Evolutionary conservation across 139 green algal species (phyloP).

Genomic region (Tetradesmus obliquus): DNA sequence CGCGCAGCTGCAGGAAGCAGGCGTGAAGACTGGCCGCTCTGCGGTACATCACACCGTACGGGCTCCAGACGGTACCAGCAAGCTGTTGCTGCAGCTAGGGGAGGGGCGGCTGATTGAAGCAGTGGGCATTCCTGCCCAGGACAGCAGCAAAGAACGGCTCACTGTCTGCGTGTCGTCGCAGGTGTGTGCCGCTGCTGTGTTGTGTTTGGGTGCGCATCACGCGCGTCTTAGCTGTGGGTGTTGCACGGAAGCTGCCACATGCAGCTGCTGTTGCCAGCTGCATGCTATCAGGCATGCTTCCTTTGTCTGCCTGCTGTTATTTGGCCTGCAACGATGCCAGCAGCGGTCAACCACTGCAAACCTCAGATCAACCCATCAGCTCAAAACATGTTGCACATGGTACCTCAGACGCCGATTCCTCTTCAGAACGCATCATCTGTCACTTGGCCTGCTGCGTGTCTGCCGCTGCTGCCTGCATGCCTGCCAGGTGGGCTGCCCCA

Average conservation of each 20-base stretch:
- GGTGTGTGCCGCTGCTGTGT: slow-evolving; percentile 56
- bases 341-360: too few relatives aligned
- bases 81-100: slow-evolving; percentile 93
- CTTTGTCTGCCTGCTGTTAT: too few relatives aligned
- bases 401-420: too few relatives aligned
- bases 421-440: neutral
- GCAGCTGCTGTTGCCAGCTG: slow-evolving; percentile 3
- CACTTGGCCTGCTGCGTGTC: neutral
- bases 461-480: slow-evolving; percentile 23
- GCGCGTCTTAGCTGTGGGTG: neutral
- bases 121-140: slow-evolving; percentile 86
- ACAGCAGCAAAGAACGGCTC: slow-evolving; percentile 62
- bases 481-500: slow-evolving; percentile 91
- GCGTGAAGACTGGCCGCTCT: slow-evolving; percentile 53
- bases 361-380: too few relatives aligned
- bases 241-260: neutral
- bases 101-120: slow-evolving; percentile 93
- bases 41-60: slow-evolving; percentile 69
- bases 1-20: neutral
- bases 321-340: too few relatives aligned
- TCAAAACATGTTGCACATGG: too few relatives aligned
- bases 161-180: slow-evolving; percentile 98
- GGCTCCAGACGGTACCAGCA: slow-evolving; percentile 85
- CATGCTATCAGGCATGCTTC: too few relatives aligned
- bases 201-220: neutral